These are phyloP conservation scores for Rubus parviflorus DNA, from an alignment of 306 rosid genomes.

Conservation along the genomic window DNA sequence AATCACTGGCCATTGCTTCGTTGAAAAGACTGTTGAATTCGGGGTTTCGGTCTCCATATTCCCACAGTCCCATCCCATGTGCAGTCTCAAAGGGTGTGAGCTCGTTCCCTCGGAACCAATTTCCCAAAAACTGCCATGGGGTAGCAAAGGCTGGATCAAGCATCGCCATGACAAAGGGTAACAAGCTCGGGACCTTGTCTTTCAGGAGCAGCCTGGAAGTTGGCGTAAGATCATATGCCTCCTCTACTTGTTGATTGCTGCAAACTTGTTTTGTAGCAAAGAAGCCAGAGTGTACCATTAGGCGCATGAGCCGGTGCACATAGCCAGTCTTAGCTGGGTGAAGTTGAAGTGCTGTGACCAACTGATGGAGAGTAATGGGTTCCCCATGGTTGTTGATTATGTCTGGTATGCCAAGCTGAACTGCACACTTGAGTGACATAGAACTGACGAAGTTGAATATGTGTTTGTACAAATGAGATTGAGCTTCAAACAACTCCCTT, in stretches of 20 bases:
- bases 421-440: constrained; percentile 47
- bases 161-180: neutral
- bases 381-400: constrained; percentile 42
- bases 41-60: constrained; percentile 22
- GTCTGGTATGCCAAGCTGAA: constrained; percentile 51
- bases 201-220: constrained; percentile 48
- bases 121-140: constrained; percentile 32
- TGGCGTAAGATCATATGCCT: constrained; percentile 41
- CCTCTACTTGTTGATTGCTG: neutral
- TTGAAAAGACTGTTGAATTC: constrained; percentile 18
- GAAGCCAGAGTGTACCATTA: constrained; percentile 41
- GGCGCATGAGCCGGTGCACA: constrained; percentile 38
- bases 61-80: constrained; percentile 38
- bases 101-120: constrained; percentile 36
- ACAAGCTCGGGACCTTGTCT: constrained; percentile 19
- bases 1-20: constrained; percentile 48
- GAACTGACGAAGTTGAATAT: constrained; percentile 35
- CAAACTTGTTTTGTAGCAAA: constrained; percentile 24
- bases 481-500: constrained; percentile 41
- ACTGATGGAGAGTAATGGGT: constrained; percentile 40
- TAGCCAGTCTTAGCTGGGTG: constrained; percentile 21
- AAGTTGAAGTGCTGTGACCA: constrained; percentile 41
- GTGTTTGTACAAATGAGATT: constrained; percentile 49
- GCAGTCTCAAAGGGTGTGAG: constrained; percentile 29
- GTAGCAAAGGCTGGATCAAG: constrained; percentile 8